Evolutionary conservation across 805 yeast genomes (phyloP).

Genomic region (Saccharomyces cerevisiae): DNA sequence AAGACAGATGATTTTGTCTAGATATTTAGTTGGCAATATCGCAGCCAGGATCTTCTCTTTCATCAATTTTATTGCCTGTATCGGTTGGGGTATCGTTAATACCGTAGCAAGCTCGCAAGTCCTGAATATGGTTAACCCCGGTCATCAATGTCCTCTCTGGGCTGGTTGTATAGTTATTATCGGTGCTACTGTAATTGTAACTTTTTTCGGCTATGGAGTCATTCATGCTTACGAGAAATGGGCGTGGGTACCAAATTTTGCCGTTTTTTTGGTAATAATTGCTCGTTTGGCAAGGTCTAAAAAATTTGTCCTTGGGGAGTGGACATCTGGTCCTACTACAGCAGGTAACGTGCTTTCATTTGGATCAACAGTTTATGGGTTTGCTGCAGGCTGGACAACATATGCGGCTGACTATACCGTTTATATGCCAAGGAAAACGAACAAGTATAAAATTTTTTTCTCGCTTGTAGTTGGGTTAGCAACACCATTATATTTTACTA

Average conservation of each 20-base stretch:
- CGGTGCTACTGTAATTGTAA: slow-evolving; percentile 56
- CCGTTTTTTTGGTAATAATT: slow-evolving; percentile 67
- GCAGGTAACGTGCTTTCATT: slow-evolving; percentile 74
- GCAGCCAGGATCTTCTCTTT: slow-evolving; percentile 71
- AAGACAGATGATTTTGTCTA: slow-evolving; percentile 78
- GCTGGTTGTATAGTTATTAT: slow-evolving; percentile 78
- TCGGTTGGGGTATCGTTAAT: slow-evolving; percentile 94
- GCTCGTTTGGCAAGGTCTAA: slow-evolving; percentile 64
- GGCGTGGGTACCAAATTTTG: slow-evolving; percentile 79
- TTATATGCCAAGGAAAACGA: slow-evolving; percentile 65
- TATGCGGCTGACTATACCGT: slow-evolving; percentile 89
- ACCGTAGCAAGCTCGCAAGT: slow-evolving; percentile 84
- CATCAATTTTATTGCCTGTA: slow-evolving; percentile 74
- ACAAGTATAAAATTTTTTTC: slow-evolving; percentile 50
- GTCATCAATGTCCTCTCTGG: slow-evolving; percentile 68
- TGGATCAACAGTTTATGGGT: slow-evolving; percentile 79
- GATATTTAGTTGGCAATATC: slow-evolving; percentile 67
- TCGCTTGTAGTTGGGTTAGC: slow-evolving; percentile 57
- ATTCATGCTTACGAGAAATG: slow-evolving; percentile 78
- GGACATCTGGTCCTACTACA: slow-evolving; percentile 48
- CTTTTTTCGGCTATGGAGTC: slow-evolving; percentile 76
- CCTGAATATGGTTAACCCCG: slow-evolving; percentile 62
- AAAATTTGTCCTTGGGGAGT: slow-evolving; percentile 49
- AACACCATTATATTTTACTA: slow-evolving; percentile 61
- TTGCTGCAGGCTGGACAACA: slow-evolving; percentile 91